Base-by-base conservation (phyloP, 176 grass and related monocot species). In the Olyra latifolia region DNA sequence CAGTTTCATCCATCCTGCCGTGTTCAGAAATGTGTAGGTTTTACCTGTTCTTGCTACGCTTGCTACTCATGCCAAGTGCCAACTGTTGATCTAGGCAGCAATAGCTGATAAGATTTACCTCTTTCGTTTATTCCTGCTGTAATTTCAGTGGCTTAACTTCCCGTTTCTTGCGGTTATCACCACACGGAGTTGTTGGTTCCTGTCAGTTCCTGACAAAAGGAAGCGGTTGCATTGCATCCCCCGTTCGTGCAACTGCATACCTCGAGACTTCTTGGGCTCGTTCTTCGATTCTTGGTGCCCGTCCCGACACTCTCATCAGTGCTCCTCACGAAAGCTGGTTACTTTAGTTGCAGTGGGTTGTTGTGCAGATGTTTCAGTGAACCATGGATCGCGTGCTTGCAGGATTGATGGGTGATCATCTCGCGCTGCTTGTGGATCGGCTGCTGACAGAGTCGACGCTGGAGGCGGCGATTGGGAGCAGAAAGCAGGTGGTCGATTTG, bases 381-480 rank as follows among this genome's bases (percentile, higher is more conserved):
- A 73, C 61, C 80, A 45, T 60, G 61, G 17, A 47, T 32, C 73
- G 8, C 9, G 41, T 82, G 45, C 56, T 27, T 30, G 66, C 72
- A 80, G 85, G 74, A 29, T 29, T 42, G 13, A 98, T 98, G 96
- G 96, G 90, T 74, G 96, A 99, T 49, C 92, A 99, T 84, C 88
- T 95, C n/a, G 88, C 90, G 78, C 83, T 99, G 87, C 71, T 93
- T 28, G 96, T 99, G 78, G 96, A 99, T 55, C 92, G 88, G 9
- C 86, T 99, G 38, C 87, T 98, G 47, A 95, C 92, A 14, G 96
- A 95, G 65, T 91, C 90, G 45, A 95, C 96, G 15, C 88, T 98
- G 67, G 92, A 93, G 66, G 92, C 86, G 10, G 88, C 92, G 15
- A 88, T 93, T 53, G 71, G 50, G 28, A 57, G 62, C 49, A 78